Evolutionary conservation across 345 rosid genomes (phyloP), one percentile per base, ranked within the genome.

Genomic region (Moricandia moricandioides): DNA sequence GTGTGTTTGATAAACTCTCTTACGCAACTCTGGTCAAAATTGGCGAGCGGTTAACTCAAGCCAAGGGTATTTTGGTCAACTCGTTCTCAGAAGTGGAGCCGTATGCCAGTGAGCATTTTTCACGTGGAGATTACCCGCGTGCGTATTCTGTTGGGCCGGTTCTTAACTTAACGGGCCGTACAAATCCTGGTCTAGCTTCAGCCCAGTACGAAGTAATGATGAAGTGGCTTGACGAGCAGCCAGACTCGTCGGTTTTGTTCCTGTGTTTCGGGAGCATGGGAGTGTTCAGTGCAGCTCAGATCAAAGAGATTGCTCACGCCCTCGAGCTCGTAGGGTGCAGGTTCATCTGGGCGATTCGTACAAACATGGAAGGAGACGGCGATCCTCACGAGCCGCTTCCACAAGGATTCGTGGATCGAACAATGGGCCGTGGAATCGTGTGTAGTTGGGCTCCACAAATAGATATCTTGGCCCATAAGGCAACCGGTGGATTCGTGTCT

Each of bases 241-340:
- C 84, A 0, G 71, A 62, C 2, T 63, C 78, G 0, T 86, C 92
- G 14, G 90, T 86, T 27, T 84, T 88, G 72, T 88, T 88, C 75
- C 62, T 88, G n/a, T 88, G 88, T 78, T 88, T 88, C 29, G 90
- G 90, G 71, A 86, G 88, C 83, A 81, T 79, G 84, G 92, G 90
- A 49, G 62, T 80, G 45, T 86, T 88, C 39, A 72, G 66, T 49
- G 81, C 58, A 34, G 75, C 81, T 6, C 92, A 85, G 77, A 70
- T 85, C 26, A 79, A 39, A 67, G 80, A 82, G 79, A 83, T 85
- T n/a, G 92, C 88, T 27, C 13, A 26, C 16, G 92, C 85, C 21
- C 71, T 88, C 1, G 88, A 86, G 78, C 59, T 51, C 14, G 65
- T 80, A 21, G 85, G 84, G 6, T 76, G 37, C 21, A 66, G 81